Conservation (phyloP, 164 flowering plant species). For the Berberis vulgaris region DNA sequence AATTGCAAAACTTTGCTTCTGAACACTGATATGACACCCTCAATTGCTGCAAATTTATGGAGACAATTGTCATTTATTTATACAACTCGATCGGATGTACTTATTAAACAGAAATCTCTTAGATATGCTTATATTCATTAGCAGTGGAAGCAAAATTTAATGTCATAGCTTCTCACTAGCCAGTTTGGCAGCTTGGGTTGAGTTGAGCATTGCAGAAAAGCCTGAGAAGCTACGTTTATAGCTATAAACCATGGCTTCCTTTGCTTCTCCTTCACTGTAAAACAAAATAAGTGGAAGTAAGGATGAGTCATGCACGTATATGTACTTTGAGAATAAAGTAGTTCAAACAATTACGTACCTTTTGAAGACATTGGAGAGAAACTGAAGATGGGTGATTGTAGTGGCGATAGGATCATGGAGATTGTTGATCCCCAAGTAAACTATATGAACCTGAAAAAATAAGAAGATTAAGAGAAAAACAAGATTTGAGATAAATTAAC, state of each 20-base stretch:
- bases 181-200: constrained; percentile 50
- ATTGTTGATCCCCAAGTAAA: constrained; percentile 45
- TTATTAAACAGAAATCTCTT: too few relatives aligned
- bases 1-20: constrained; percentile 35
- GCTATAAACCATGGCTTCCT: constrained; percentile 49
- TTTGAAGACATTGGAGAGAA: constrained; percentile 45
- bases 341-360: constrained; percentile 17
- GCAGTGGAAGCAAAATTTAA: background rate
- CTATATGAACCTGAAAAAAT: constrained; percentile 48
- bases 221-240: constrained; percentile 67
- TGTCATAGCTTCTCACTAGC: constrained; percentile 27
- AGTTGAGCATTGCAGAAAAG: constrained; percentile 59
- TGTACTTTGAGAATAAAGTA: too few relatives aligned
- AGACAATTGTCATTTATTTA: background rate
- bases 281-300: background rate
- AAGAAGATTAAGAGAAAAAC: background rate
- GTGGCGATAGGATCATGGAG: constrained; percentile 31
- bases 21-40: constrained; percentile 56
- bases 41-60: constrained; percentile 33
- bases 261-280: constrained; percentile 45
- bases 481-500: constrained; percentile 2
- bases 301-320: background rate
- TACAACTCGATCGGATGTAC: background rate
- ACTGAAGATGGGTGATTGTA: constrained; percentile 32
- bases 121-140: too few relatives aligned